phyloP scores from a whole-genome alignment of 2,329 filamentous ascomycete genomes.

The Colletotrichum sansevieriae region DNA sequence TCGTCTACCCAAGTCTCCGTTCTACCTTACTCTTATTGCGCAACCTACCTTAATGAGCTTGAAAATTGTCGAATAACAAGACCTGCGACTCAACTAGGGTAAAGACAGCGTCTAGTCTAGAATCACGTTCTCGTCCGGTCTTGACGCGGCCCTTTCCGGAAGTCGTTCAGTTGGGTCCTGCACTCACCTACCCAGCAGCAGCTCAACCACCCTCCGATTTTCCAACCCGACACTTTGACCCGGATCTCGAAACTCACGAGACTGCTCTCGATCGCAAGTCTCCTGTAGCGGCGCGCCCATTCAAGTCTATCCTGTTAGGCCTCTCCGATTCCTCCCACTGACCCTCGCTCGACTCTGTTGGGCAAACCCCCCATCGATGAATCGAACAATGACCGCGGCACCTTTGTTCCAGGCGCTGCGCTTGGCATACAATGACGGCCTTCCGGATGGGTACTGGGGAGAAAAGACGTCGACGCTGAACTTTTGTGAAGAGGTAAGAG shows the following conservation, averaged over 20 bases:
- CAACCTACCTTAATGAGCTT: neutral
- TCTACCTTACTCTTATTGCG: neutral
- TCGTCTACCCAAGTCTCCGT: neutral
- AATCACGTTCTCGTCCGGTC: neutral
- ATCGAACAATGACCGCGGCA: slow-evolving; percentile 21
- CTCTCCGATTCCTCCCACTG: neutral
- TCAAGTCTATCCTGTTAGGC: neutral
- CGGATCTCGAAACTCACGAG: neutral
- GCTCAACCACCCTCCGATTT: no score
- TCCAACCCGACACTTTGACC: neutral
- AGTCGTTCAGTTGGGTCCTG: neutral
- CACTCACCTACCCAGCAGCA: neutral
- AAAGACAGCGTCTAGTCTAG: neutral
- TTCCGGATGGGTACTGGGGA: slow-evolving; percentile 70
- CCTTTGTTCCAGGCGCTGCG: slow-evolving; percentile 32
- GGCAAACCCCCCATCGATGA: neutral
- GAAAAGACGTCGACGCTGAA: slow-evolving; percentile 80
- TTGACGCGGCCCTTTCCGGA: no score
- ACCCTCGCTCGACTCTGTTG: neutral
- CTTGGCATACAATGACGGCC: slow-evolving; percentile 37
- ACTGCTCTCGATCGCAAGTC: neutral
- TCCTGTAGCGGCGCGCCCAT: no score
- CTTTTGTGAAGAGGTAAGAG: slow-evolving; percentile 82
- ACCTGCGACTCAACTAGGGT: neutral
- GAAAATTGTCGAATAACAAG: neutral